A percentile compares a stretch with the other conserved stretches of the same genome.
Evolutionary conservation across 352 stramenopile species (phyloP).

Genomic region (Pythium sukuiense): DNA sequence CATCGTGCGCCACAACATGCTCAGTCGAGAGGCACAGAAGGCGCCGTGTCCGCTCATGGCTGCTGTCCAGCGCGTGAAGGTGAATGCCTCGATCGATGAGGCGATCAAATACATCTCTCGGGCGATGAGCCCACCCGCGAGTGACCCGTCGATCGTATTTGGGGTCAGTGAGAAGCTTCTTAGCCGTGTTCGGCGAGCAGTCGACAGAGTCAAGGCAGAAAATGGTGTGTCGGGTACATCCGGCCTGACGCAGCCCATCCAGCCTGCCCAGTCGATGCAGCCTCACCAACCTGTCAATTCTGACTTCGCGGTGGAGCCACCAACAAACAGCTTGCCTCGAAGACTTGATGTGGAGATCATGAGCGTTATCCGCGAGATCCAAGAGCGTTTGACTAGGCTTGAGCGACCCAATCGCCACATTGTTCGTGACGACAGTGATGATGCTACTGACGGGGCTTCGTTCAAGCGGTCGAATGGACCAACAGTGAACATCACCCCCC

Average conservation of each 20-base stretch:
- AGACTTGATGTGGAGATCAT: background rate
- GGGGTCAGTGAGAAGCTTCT: background rate
- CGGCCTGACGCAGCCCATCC: no score
- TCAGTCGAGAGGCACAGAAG: background rate
- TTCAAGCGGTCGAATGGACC: no score
- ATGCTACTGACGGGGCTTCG: no score
- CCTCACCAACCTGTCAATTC: background rate
- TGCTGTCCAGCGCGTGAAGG: constrained; percentile 1
- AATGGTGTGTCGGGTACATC: background rate
- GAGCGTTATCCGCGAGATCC: background rate
- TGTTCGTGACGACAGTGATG: no score
- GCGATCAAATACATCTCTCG: background rate
- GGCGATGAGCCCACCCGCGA: background rate
- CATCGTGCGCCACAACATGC: constrained; percentile 3
- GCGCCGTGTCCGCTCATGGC: background rate
- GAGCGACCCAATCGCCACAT: background rate
- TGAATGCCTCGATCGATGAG: background rate
- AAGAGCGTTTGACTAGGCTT: background rate
- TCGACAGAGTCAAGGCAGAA: background rate
- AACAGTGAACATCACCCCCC: no score
- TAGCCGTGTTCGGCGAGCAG: background rate
- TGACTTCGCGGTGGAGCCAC: background rate
- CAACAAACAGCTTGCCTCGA: background rate
- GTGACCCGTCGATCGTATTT: constrained; percentile 7
- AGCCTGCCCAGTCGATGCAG: no score